Base-by-base conservation (phyloP, 257 asterid species). In the Solanum neorickii region DNA sequence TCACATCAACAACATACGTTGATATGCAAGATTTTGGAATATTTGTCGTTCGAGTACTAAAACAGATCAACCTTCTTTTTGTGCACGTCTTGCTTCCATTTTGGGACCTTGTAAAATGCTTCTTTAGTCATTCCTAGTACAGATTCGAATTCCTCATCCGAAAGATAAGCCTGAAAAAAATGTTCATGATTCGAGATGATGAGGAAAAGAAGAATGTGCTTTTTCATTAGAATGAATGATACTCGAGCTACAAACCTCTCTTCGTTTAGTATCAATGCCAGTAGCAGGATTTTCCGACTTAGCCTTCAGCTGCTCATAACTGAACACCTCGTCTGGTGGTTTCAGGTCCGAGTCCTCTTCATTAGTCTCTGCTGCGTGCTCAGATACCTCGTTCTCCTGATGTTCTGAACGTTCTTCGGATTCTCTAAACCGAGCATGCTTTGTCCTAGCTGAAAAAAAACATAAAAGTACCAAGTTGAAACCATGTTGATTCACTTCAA, bases 21-120 rank as follows among this genome's bases (percentile, higher is more conserved):
- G 78, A 13, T 15, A 35, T 10, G 80, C 8, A 69, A 27, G 37
- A 16, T 44, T 85, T 18, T 46, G 2, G 35, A 47, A 42, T 69
- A 46, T 37, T 87, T 60, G 42, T 65, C 46, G 77, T 39, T 75
- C 56, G 13, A 15, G 31, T n/a, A 56, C 93, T 93, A 96, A 92
- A 96, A 96, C 91, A 96, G 98, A 91, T 94, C 98, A 47, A 91
- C 95, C 91, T 95, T 96, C 98, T 82, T 96, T 87, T 96, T 96
- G 78, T 29, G 89, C 94, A 92, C 90, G 91, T 95, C 99, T 89
- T 96, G 99, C 92, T 96, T 96, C 99, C 99, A 96, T 90, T 93
- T 95, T 4, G 99, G 98, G 85, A 93, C n/a, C 91, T 93, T 95
- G 78, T 92, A 92, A 90, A 95, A 95, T 78, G 95, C 95, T 59